Evolutionary conservation across 2,329 filamentous ascomycete genomes (phyloP).

Genomic region (Xylariaceae sp.): DNA sequence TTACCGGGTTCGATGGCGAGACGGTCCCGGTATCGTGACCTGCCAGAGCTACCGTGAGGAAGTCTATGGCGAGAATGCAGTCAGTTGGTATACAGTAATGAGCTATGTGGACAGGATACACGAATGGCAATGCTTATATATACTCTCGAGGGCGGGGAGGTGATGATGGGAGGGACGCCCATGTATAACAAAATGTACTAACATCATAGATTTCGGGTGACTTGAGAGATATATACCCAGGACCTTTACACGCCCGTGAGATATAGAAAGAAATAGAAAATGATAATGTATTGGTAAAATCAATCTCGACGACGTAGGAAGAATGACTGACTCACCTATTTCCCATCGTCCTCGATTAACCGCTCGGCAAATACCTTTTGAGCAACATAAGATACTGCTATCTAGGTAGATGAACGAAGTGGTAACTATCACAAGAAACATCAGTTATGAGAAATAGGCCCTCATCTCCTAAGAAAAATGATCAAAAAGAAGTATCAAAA

Average conservation of each 20-base stretch:
- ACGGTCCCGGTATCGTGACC: constrained; percentile 1
- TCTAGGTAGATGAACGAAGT: no score
- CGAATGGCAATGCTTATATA: neutral
- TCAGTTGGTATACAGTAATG: neutral
- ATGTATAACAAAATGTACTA: neutral
- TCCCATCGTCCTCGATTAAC: no score
- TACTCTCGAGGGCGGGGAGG: neutral
- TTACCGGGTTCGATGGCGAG: constrained; percentile 10
- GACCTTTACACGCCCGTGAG: neutral
- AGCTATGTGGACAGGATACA: neutral
- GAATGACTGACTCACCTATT: neutral
- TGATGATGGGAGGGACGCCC: neutral
- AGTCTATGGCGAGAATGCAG: neutral
- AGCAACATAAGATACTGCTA: no score
- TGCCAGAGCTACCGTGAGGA: constrained; percentile 12
- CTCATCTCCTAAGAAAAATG: no score
- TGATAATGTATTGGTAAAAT: neutral
- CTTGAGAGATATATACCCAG: neutral
- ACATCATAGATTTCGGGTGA: neutral
- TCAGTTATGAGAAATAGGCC: no score
- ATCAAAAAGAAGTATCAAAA: no score
- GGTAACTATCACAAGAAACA: no score
- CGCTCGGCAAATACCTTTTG: no score
- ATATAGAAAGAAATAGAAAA: neutral
- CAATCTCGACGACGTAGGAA: neutral